Conservation (phyloP, 1,139 yeast species). For the Chernovozyma sophiae-reginae region DNA sequence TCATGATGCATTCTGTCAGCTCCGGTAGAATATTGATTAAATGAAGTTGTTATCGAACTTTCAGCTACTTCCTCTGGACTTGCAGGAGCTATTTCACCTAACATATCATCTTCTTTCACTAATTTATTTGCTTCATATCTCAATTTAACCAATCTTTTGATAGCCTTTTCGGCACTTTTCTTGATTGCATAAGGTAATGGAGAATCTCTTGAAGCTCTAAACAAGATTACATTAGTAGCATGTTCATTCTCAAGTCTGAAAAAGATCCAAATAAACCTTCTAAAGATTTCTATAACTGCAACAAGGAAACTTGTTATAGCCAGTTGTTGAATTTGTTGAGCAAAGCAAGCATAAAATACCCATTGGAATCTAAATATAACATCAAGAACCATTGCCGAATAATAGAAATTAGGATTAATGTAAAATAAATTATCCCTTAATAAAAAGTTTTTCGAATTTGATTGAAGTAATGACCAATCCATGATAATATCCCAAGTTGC, state of each 20-base stretch:
- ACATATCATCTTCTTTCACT: conserved; percentile 8
- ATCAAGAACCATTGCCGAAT: conserved; percentile 68
- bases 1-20: conserved; percentile 1
- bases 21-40: not conserved
- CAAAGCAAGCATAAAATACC: conserved; percentile 77
- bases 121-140: conserved; percentile 19
- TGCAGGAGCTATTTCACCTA: conserved; percentile 11
- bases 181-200: conserved; percentile 73
- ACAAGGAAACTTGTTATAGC: conserved; percentile 85
- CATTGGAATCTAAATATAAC: conserved; percentile 81
- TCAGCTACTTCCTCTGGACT: conserved; percentile 1
- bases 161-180: conserved; percentile 33
- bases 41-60: conserved; percentile 1
- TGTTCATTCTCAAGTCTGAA: conserved; percentile 97
- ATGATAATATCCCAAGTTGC: conserved; percentile 85
- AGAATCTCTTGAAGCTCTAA: conserved; percentile 82
- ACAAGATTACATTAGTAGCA: conserved; percentile 77
- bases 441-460: conserved; percentile 51
- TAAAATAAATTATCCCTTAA: conserved; percentile 72
- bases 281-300: conserved; percentile 72
- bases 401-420: conserved; percentile 57
- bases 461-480: conserved; percentile 92
- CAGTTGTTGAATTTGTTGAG: conserved; percentile 76
- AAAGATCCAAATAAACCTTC: conserved; percentile 85
- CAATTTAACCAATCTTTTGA: conserved; percentile 35